phyloP scores from a whole-genome alignment of 495 filamentous ascomycete species.

The Parathielavia appendiculata region DNA sequence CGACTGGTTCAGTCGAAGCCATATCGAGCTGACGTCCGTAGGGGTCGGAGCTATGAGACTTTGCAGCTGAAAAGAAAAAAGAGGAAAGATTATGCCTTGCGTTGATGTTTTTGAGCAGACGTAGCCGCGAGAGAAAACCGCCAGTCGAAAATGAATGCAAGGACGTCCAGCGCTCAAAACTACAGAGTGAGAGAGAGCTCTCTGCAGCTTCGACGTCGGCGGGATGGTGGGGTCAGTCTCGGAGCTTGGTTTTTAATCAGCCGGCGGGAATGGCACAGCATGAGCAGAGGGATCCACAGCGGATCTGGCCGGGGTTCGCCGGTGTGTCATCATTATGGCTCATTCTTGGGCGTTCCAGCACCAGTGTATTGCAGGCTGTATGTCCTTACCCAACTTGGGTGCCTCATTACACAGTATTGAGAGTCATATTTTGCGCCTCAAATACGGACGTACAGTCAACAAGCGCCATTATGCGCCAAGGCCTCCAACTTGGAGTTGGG shows the following conservation, averaged over 20 bases:
- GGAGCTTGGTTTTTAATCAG: conserved; percentile 19
- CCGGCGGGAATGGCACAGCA: conserved; percentile 7
- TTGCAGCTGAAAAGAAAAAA: not conserved
- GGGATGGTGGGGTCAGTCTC: conserved; percentile 22
- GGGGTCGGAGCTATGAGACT: not conserved
- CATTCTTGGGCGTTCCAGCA: too few species aligned
- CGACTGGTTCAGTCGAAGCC: conserved; percentile 22
- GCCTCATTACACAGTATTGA: too few species aligned
- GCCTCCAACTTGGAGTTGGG: too few species aligned
- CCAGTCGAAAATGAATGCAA: too few species aligned
- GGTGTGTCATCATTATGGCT: not conserved
- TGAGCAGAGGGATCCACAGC: not conserved
- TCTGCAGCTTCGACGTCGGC: conserved; percentile 1
- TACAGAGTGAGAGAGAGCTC: not conserved
- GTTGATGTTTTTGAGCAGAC: too few species aligned
- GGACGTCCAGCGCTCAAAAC: not conserved
- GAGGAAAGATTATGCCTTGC: too few species aligned
- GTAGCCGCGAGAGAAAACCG: too few species aligned
- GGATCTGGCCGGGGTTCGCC: not conserved
- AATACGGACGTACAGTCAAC: too few species aligned
- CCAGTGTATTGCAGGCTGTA: too few species aligned
- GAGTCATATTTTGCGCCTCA: too few species aligned
- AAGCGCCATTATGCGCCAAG: too few species aligned
- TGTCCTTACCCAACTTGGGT: too few species aligned
- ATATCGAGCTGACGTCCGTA: conserved; percentile 8